Conservation (phyloP, 495 filamentous ascomycete species). For the Chaetomidium leptoderma region DNA sequence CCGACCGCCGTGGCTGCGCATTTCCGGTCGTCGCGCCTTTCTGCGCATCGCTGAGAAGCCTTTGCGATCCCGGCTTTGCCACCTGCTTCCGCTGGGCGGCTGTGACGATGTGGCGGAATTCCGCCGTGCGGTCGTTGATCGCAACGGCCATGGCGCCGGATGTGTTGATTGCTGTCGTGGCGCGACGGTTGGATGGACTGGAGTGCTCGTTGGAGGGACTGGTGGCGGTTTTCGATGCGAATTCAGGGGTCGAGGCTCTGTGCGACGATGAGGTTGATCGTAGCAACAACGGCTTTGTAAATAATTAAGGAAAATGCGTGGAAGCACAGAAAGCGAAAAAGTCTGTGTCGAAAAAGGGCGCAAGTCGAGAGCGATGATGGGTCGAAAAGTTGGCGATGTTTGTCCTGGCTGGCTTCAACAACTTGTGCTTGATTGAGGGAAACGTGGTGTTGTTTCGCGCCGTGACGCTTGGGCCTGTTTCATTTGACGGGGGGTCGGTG, state of each 20-base stretch:
- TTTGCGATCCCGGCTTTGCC: slow-evolving; percentile 68
- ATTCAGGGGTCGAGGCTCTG: neutral
- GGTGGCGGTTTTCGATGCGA: neutral
- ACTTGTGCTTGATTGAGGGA: slow-evolving; percentile 3
- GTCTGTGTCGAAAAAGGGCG: neutral
- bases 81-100: slow-evolving; percentile 74
- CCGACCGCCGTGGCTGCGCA: slow-evolving; percentile 54
- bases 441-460: slow-evolving; percentile 17
- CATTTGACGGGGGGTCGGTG: neutral
- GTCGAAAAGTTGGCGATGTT: neutral
- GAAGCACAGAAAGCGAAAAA: neutral
- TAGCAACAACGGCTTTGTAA: too few relatives aligned
- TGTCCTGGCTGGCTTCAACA: neutral
- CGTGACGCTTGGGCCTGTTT: slow-evolving; percentile 14
- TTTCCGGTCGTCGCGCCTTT: slow-evolving; percentile 62
- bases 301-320: neutral
- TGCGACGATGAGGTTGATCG: neutral
- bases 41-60: slow-evolving; percentile 71
- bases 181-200: neutral
- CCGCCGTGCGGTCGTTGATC: slow-evolving; percentile 93
- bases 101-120: slow-evolving; percentile 85
- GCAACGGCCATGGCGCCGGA: slow-evolving; percentile 53
- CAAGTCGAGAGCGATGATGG: neutral
- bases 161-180: neutral
- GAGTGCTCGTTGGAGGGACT: neutral